phyloP scores from a whole-genome alignment of 2,329 filamentous ascomycete species.

The Sclerotinia spermophila region DNA sequence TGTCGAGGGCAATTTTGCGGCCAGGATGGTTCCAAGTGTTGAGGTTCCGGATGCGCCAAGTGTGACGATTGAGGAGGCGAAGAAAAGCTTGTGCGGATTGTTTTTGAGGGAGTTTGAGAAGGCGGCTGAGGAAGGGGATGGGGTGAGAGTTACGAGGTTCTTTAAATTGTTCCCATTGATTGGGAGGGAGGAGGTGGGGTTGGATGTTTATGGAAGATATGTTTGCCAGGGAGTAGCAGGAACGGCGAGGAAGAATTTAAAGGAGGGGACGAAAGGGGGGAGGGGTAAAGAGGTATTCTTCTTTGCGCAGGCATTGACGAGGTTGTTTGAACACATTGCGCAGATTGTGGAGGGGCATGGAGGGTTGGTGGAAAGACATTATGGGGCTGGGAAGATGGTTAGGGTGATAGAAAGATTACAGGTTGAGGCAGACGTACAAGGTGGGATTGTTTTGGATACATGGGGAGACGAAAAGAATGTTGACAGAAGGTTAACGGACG shows the following conservation, averaged over 20 bases:
- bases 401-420: slow-evolving; percentile 90
- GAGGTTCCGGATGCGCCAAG: slow-evolving; percentile 91
- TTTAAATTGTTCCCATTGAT: slow-evolving; percentile 98
- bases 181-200: slow-evolving; percentile 77
- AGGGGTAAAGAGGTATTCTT: slow-evolving; percentile 69
- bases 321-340: slow-evolving; percentile 94
- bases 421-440: slow-evolving; percentile 92
- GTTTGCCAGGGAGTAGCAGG: slow-evolving; percentile 92
- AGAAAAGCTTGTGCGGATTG: slow-evolving; percentile 82
- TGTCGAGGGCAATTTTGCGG: slow-evolving; percentile 78
- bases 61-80: slow-evolving; percentile 79
- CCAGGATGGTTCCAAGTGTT: slow-evolving; percentile 88
- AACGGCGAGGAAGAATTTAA: slow-evolving; percentile 75
- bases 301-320: slow-evolving; percentile 85
- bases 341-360: slow-evolving; percentile 94
- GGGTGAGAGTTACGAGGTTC: slow-evolving; percentile 85
- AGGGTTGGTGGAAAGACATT: slow-evolving; percentile 86
- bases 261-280: slow-evolving; percentile 50
- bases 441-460: slow-evolving; percentile 90
- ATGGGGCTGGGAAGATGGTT: slow-evolving; percentile 88
- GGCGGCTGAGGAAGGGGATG: slow-evolving; percentile 82
- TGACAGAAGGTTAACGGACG: slow-evolving; percentile 83
- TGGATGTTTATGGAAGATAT: slow-evolving; percentile 94
- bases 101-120: slow-evolving; percentile 95
- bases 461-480: slow-evolving; percentile 89